phyloP scores from a whole-genome alignment of 1,284 basidiomycete genomes.

The Rhodotorula sp. region DNA sequence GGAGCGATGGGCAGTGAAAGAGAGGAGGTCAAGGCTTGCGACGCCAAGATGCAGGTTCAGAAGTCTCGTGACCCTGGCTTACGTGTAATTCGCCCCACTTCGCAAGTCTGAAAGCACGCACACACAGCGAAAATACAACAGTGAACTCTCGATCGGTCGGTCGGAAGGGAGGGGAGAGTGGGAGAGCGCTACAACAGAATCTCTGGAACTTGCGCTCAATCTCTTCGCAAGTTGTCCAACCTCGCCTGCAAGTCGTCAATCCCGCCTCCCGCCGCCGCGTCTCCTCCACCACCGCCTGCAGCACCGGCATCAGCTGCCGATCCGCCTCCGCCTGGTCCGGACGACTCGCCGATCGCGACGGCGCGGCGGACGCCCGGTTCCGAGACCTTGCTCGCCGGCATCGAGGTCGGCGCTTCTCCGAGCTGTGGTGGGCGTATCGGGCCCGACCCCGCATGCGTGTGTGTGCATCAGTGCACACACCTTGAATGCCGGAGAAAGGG shows the following conservation, averaged over 20 bases:
- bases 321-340: constrained; percentile 49
- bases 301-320: constrained; percentile 43
- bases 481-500: constrained; percentile 8
- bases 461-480: constrained; percentile 1
- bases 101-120: no score
- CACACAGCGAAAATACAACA: no score
- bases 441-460: background rate
- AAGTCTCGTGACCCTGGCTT: no score
- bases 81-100: no score
- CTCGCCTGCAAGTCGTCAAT: constrained; percentile 86
- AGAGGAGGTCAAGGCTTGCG: no score
- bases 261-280: constrained; percentile 57
- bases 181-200: no score
- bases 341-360: constrained; percentile 70
- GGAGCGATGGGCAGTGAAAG: no score
- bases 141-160: no score
- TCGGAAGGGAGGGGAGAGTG: no score
- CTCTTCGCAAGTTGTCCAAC: constrained; percentile 69
- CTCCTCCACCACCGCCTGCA: constrained; percentile 54
- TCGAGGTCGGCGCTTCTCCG: constrained; percentile 73
- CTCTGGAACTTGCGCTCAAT: constrained; percentile 15
- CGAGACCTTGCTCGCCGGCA: constrained; percentile 62
- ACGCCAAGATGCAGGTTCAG: no score
- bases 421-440: constrained; percentile 57
- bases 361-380: constrained; percentile 67